Base-by-base conservation (phyloP, 371 early-diverging fungal species). In the Mucor racemosus region DNA sequence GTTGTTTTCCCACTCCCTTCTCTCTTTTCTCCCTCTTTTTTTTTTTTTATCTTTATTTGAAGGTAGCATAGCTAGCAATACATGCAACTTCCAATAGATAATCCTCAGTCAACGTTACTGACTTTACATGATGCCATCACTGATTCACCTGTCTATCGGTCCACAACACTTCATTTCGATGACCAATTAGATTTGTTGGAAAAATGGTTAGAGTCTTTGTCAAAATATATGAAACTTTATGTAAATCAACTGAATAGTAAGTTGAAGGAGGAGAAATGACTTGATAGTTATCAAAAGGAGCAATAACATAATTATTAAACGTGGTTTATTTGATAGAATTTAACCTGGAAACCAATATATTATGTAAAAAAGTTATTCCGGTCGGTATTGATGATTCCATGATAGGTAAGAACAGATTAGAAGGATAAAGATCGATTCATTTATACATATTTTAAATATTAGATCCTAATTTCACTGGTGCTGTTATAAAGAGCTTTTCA, bases 71-170 rank as follows among this genome's bases (percentile, higher is more conserved):
- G 40, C 15, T 41, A 38, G 41, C 19, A 36, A 7, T 31, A 17
- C 7, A 68, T 68, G 69, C 69, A 63, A 31, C 11, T n/a, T 34
- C 44, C 60, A 7, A 44, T 38, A 14, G 60, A 64, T 55, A 58
- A 60, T 21, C 56, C 64, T 41, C 66, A 62, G 66, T 62, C 77
- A 15, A 74, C 78, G 5, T 38, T 76, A 21, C 58, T 81, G n/a
- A 85, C 88, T 0, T 64, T 89, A n/a, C 82, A 90, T 63, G 85
- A 87, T 76, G 88, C 88, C n/a, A 64, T 89, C 44, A 79, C 79
- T 15, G 92, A 92, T 67, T 88, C 91, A 9, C 92, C 91, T 40
- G 81, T 84, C 13, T 89, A 87, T 62, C 83, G 92, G 9, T 88
- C 90, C 48, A 80, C 80, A 59, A 73, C 88, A 33, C 67, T 79